phyloP scores from a whole-genome alignment of 192 early-diverging fungal genomes.

The Backusella australiensis region DNA sequence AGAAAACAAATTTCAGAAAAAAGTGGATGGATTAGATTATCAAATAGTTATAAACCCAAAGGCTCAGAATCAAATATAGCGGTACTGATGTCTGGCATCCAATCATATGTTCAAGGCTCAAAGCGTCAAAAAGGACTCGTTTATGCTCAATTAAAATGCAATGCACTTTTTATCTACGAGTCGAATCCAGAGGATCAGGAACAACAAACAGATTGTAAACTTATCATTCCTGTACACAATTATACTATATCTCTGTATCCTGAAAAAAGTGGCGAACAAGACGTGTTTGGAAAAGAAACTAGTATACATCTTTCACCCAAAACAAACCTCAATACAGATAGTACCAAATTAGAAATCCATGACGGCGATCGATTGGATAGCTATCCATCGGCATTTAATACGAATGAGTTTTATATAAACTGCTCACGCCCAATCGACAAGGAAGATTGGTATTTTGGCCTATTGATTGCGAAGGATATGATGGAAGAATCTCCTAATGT shows the following conservation, averaged over 20 bases:
- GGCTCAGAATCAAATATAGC: constrained; percentile 10
- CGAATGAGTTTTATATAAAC: constrained; percentile 66
- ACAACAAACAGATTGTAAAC: constrained; percentile 33
- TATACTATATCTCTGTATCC: constrained; percentile 75
- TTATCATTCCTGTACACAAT: constrained; percentile 66
- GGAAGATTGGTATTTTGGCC: constrained; percentile 89
- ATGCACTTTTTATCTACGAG: constrained; percentile 79
- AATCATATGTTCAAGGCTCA: constrained; percentile 12
- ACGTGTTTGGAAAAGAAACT: constrained; percentile 73
- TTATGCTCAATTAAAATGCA: constrained; percentile 72
- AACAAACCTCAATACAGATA: not conserved
- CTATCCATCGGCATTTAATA: constrained; percentile 35
- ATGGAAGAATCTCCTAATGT: constrained; percentile 53
- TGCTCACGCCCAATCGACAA: constrained; percentile 68
- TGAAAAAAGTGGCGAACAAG: constrained; percentile 63
- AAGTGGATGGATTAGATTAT: constrained; percentile 33
- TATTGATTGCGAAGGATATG: constrained; percentile 56
- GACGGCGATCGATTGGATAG: constrained; percentile 36
- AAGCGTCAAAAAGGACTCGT: constrained; percentile 29
- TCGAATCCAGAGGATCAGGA: constrained; percentile 18
- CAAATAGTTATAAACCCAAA: constrained; percentile 4
- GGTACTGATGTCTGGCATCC: constrained; percentile 5
- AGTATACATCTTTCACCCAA: constrained; percentile 48
- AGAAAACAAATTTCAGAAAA: constrained; percentile 14
- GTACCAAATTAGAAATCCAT: constrained; percentile 2